Evolutionary conservation across 345 rosid species (phyloP), one percentile per base, ranked within the genome.

Genomic region (Salix udensis): DNA sequence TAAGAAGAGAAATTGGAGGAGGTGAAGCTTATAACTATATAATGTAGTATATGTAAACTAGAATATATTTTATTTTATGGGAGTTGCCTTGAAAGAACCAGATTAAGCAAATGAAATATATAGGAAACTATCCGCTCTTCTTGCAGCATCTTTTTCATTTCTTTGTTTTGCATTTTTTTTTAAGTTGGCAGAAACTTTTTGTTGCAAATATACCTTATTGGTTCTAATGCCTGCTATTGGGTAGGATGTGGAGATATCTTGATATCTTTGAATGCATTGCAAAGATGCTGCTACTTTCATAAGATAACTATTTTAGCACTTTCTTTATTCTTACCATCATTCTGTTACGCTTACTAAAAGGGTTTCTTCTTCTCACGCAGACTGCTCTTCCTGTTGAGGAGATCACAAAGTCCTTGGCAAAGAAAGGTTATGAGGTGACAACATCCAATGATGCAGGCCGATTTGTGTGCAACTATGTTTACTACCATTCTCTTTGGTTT

Each of bases 381-480:
- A 92, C 93, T 58, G 73, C 88, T 74, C 86, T 92, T 78, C 92
- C 93, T 19, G 88, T 88, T 28, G 87, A 77, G 65, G 93, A 88
- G 73, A 88, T 92, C 30, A 84, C 90, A n/a, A 88, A 85, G 74
- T 87, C 85, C 21, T 79, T 92, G 76, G 84, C 68, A 19, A 85
- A 90, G 80, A 89, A 89, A 72, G 98, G 98, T 53, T 90, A 78
- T 67, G 95, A 96, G 9, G 97, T 93, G 79, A 88, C 86, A 86
- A 76, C 87, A 39, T 96, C 99, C 0, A 88, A 89, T 78, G 99
- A 96, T 81, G 99, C 99, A 0, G 99, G 99, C 34, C 90, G 99
- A 65, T 96, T 96, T 76, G 99, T 96, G 37, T 96, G 99, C 94
- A 96, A 95, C 84, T 96, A 93, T 46, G 93, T 93, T 36, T 96